These are phyloP conservation scores for Spergularia bocconei DNA, from an alignment of 148 eudicot species.

Conservation along the genomic window DNA sequence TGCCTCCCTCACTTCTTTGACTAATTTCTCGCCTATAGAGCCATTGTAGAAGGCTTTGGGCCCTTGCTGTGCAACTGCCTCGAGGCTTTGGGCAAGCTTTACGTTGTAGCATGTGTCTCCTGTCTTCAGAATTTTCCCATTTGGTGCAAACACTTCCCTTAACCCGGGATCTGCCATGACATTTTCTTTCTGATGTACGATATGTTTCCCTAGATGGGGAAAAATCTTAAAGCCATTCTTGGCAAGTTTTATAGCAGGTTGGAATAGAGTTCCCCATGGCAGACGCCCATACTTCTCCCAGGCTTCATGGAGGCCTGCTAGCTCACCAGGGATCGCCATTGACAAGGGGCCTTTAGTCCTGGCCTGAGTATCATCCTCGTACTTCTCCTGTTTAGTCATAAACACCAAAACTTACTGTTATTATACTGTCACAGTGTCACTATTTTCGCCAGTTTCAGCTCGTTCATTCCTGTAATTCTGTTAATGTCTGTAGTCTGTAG, in stretches of 20 bases:
- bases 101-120: slow-evolving; percentile 79
- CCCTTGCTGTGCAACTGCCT: slow-evolving; percentile 71
- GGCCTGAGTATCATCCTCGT: slow-evolving; percentile 39
- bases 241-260: slow-evolving; percentile 68
- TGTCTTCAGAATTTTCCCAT: slow-evolving; percentile 56
- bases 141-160: slow-evolving; percentile 68
- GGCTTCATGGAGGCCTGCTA: slow-evolving; percentile 81
- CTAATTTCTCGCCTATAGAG: slow-evolving; percentile 57
- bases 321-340: slow-evolving; percentile 80
- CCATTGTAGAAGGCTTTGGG: slow-evolving; percentile 67
- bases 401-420: slow-evolving; percentile 2
- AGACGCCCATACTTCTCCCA: slow-evolving; percentile 75
- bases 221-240: slow-evolving; percentile 61
- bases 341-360: slow-evolving; percentile 67
- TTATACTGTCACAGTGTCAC: not conserved
- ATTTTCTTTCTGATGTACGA: slow-evolving; percentile 20
- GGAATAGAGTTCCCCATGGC: slow-evolving; percentile 63
- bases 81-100: slow-evolving; percentile 60
- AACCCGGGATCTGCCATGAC: slow-evolving; percentile 67
- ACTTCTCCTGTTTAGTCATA: slow-evolving; percentile 61
- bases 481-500: too few species aligned
- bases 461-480: not conserved
- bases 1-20: slow-evolving; percentile 63
- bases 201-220: slow-evolving; percentile 52
- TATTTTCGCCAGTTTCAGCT: not conserved